Conservation (phyloP, 805 yeast genomes). For the Debaryomyces hansenii region DNA sequence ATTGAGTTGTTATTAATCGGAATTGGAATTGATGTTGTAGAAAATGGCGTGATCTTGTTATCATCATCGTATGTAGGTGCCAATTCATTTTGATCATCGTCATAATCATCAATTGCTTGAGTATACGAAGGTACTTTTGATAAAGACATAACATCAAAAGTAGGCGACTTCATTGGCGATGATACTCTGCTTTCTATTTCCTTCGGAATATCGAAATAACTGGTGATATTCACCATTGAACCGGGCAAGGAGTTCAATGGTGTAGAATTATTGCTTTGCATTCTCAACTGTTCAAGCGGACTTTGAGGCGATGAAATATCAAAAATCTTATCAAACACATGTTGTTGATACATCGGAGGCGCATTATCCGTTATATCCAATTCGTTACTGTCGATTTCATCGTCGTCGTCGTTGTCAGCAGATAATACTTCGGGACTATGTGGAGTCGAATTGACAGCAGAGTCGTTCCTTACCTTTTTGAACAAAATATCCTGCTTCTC, state of each 20-base stretch:
- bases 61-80: slow-evolving; percentile 18
- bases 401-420: slow-evolving; percentile 11
- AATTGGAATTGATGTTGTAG: not conserved
- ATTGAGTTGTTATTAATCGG: not conserved
- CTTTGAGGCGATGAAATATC: slow-evolving; percentile 35
- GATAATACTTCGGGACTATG: slow-evolving; percentile 7
- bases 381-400: slow-evolving; percentile 20
- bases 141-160: slow-evolving; percentile 23
- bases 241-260: slow-evolving; percentile 8
- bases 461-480: slow-evolving; percentile 16
- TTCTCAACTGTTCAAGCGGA: slow-evolving; percentile 37
- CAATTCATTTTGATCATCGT: slow-evolving; percentile 26
- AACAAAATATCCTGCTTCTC: slow-evolving; percentile 29
- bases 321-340: slow-evolving; percentile 35
- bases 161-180: slow-evolving; percentile 6
- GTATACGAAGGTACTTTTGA: slow-evolving; percentile 39
- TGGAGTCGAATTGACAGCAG: slow-evolving; percentile 1
- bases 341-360: slow-evolving; percentile 45
- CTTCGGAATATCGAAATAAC: slow-evolving; percentile 34
- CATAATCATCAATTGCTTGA: slow-evolving; percentile 37
- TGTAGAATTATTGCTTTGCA: slow-evolving; percentile 12
- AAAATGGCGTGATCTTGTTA: not conserved
- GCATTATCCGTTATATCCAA: slow-evolving; percentile 31
- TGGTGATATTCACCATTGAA: slow-evolving; percentile 16
- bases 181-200: not conserved